Conservation (phyloP, 108 stramenopile species). For the Bacterosira constricta region DNA sequence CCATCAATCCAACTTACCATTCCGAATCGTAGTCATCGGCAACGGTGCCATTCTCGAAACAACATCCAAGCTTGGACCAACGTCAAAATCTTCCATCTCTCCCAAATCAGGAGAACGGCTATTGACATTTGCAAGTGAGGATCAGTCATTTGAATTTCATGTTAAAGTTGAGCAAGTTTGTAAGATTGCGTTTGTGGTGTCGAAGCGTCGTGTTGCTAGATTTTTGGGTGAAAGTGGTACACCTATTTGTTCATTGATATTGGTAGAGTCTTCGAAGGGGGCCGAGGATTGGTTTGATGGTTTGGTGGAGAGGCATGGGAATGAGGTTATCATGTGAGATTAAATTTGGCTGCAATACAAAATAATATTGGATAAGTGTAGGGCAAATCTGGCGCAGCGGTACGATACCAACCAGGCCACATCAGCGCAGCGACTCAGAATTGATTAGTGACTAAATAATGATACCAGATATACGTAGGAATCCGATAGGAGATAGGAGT, state of each 20-base stretch:
- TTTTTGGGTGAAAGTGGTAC: conserved; percentile 55
- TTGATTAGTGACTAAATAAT: too few species aligned
- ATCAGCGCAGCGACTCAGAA: too few species aligned
- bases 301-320: conserved; percentile 59
- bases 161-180: conserved; percentile 58
- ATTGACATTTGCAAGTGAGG: conserved; percentile 72
- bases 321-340: conserved; percentile 38
- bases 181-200: conserved; percentile 61
- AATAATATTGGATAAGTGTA: too few species aligned
- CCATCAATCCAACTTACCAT: conserved; percentile 56
- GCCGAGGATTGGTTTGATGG: conserved; percentile 62
- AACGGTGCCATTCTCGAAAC: conserved; percentile 88
- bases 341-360: too few species aligned
- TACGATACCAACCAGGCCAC: too few species aligned
- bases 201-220: conserved; percentile 49
- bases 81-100: conserved; percentile 52
- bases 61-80: conserved; percentile 65
- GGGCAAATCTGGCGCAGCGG: too few species aligned
- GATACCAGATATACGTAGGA: too few species aligned
- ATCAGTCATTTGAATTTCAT: conserved; percentile 86
- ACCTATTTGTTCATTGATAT: conserved; percentile 68
- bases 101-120: conserved; percentile 68
- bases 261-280: conserved; percentile 51
- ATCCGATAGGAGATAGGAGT: too few species aligned
- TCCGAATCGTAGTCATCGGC: conserved; percentile 83